Percentiles rank a stretch among this genome's conserved stretches.
phyloP scores from a whole-genome alignment of 371 early-diverging fungal species.

The Capillidium heterosporum region DNA sequence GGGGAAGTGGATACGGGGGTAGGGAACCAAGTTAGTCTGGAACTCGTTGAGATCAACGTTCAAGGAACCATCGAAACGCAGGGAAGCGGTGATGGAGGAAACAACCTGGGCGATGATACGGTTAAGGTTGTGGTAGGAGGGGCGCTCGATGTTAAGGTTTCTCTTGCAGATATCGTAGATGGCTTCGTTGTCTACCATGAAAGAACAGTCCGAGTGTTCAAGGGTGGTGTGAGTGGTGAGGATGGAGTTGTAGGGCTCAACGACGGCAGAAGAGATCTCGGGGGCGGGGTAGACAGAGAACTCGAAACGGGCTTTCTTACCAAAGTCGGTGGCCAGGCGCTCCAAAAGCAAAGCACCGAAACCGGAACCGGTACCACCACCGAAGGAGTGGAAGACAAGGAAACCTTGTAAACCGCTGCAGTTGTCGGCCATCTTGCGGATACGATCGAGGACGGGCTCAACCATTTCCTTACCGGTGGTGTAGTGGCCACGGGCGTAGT shows the following conservation, averaged over 20 bases:
- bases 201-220: slow-evolving; percentile 97
- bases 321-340: slow-evolving; percentile 91
- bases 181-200: slow-evolving; percentile 99
- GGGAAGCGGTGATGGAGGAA: slow-evolving; percentile 97
- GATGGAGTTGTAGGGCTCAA: slow-evolving; percentile 98
- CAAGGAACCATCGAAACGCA: slow-evolving; percentile 94
- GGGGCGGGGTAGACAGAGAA: slow-evolving; percentile 99
- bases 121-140: slow-evolving; percentile 96
- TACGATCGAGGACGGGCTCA: slow-evolving; percentile 90
- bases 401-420: slow-evolving; percentile 95
- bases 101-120: slow-evolving; percentile 99
- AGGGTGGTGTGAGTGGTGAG: slow-evolving; percentile 97
- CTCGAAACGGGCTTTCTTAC: slow-evolving; percentile 98
- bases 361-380: slow-evolving; percentile 98
- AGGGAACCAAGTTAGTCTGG: slow-evolving; percentile 96
- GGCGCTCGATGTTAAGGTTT: slow-evolving; percentile 96
- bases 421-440: slow-evolving; percentile 94
- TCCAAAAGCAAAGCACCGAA: slow-evolving; percentile 97
- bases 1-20: slow-evolving; percentile 95
- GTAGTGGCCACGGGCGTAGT: slow-evolving; percentile 99
- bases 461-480: slow-evolving; percentile 97
- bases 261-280: slow-evolving; percentile 94
- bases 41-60: slow-evolving; percentile 96
- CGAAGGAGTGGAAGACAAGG: slow-evolving; percentile 96
- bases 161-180: slow-evolving; percentile 98